Evolutionary conservation across 148 eudicot species (phyloP).

Genomic region (Simmondsia chinensis): DNA sequence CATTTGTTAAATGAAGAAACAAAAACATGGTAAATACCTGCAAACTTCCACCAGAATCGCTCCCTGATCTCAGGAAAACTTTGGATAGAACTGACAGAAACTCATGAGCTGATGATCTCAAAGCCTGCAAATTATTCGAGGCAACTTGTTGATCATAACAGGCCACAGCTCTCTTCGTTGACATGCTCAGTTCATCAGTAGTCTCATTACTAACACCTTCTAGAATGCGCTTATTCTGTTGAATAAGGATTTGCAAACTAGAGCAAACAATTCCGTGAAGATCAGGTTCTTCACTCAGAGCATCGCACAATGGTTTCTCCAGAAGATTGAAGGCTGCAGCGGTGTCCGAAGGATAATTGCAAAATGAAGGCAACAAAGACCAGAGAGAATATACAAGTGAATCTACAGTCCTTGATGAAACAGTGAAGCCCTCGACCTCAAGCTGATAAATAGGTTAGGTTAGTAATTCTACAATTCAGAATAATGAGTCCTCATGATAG

Average conservation of each 20-base stretch:
- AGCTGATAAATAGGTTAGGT: conserved; percentile 42
- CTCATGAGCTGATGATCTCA: conserved; percentile 59
- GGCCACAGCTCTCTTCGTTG: conserved; percentile 48
- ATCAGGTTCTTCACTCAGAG: conserved; percentile 61
- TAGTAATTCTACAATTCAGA: too few relatives aligned
- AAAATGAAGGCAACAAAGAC: conserved; percentile 91
- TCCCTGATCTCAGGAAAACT: conserved; percentile 48
- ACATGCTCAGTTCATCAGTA: conserved; percentile 26
- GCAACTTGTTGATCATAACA: conserved; percentile 57
- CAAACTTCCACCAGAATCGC: conserved; percentile 70
- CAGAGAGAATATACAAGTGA: conserved; percentile 71
- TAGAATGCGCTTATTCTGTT: conserved; percentile 60
- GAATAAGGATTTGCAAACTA: conserved; percentile 74
- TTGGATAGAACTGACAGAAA: conserved; percentile 44
- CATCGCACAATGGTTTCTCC: conserved; percentile 35
- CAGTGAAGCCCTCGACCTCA: conserved; percentile 51
- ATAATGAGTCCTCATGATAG: background rate
- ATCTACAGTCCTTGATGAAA: conserved; percentile 69
- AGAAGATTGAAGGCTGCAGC: conserved; percentile 60
- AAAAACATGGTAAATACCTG: conserved; percentile 36
- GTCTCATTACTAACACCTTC: conserved; percentile 33
- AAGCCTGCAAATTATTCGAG: conserved; percentile 40
- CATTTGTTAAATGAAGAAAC: too few relatives aligned
- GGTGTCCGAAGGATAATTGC: conserved; percentile 80
- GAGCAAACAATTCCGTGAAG: conserved; percentile 73